These are phyloP conservation scores for Pestalotiopsis fici DNA, from an alignment of 2,329 filamentous ascomycete species.

Conservation along the genomic window DNA sequence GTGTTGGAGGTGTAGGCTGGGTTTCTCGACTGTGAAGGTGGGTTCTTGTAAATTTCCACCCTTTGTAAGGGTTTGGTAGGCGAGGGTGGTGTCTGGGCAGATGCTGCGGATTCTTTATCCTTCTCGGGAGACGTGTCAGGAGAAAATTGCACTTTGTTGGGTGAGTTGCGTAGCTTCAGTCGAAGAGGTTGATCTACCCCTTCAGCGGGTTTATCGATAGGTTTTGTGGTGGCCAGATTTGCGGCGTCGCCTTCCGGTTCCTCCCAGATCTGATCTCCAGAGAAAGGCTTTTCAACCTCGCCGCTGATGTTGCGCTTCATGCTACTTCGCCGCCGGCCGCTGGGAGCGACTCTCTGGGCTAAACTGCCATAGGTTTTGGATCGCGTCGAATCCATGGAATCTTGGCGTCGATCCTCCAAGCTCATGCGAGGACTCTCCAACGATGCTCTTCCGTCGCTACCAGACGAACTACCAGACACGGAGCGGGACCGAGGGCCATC, in stretches of 20 bases:
- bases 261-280: slow-evolving; percentile 84
- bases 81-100: background rate
- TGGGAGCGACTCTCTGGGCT: slow-evolving; percentile 33
- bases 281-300: slow-evolving; percentile 67
- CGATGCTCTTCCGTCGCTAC: slow-evolving; percentile 42
- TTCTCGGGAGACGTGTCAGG: slow-evolving; percentile 36
- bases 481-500: slow-evolving; percentile 50
- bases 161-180: slow-evolving; percentile 64
- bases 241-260: slow-evolving; percentile 64
- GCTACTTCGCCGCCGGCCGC: slow-evolving; percentile 61
- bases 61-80: slow-evolving; percentile 44
- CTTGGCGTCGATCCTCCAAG: slow-evolving; percentile 29
- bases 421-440: slow-evolving; percentile 31
- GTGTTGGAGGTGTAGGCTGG: slow-evolving; percentile 75
- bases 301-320: slow-evolving; percentile 71
- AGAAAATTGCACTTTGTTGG: slow-evolving; percentile 60
- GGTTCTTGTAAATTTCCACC: slow-evolving; percentile 81
- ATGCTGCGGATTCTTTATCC: background rate
- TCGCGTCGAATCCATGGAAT: slow-evolving; percentile 33
- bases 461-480: slow-evolving; percentile 53
- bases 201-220: slow-evolving; percentile 18
- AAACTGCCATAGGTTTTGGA: slow-evolving; percentile 40
- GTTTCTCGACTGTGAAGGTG: slow-evolving; percentile 80
- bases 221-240: slow-evolving; percentile 18
- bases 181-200: slow-evolving; percentile 48